Evolutionary conservation across 805 yeast genomes (phyloP).

Genomic region (Teunomyces pallodes): DNA sequence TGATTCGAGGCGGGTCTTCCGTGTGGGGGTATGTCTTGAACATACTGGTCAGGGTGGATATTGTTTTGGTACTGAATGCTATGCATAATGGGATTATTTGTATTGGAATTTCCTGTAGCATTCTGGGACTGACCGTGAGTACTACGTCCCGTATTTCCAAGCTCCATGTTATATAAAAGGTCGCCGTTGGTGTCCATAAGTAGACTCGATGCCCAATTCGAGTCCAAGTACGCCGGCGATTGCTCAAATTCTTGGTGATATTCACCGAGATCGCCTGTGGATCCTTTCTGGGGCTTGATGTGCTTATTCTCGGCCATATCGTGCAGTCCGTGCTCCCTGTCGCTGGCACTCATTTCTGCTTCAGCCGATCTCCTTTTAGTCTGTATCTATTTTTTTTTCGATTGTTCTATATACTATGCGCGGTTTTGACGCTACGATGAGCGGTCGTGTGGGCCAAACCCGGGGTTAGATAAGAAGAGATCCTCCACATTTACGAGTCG

Average conservation of each 20-base stretch:
- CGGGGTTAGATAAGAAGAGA: constrained; percentile 5
- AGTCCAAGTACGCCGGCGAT: constrained; percentile 16
- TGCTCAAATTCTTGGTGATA: constrained; percentile 6
- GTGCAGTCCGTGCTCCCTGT: constrained; percentile 1
- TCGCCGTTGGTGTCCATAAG: constrained; percentile 32
- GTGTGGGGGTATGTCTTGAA: background rate
- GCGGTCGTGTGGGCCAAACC: background rate
- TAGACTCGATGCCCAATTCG: constrained; percentile 34
- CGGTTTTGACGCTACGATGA: background rate
- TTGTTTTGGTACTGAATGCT: constrained; percentile 31
- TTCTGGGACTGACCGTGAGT: background rate
- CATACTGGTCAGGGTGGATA: constrained; percentile 14
- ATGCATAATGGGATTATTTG: constrained; percentile 25
- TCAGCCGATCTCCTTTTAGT: background rate
- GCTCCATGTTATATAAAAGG: constrained; percentile 32
- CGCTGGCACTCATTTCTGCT: constrained; percentile 1
- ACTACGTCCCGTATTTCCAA: constrained; percentile 10
- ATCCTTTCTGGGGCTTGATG: constrained; percentile 5
- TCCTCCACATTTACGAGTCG: background rate
- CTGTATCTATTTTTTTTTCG: background rate
- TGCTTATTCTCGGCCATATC: background rate
- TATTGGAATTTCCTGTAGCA: background rate
- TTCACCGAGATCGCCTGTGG: constrained; percentile 5
- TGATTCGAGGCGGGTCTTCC: background rate
- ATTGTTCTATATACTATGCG: background rate